Percentiles rank a stretch among this genome's conserved stretches.
These are phyloP conservation scores for Fimicolochytrium jonesii DNA, from an alignment of 192 early-diverging fungal species.

Conservation along the genomic window DNA sequence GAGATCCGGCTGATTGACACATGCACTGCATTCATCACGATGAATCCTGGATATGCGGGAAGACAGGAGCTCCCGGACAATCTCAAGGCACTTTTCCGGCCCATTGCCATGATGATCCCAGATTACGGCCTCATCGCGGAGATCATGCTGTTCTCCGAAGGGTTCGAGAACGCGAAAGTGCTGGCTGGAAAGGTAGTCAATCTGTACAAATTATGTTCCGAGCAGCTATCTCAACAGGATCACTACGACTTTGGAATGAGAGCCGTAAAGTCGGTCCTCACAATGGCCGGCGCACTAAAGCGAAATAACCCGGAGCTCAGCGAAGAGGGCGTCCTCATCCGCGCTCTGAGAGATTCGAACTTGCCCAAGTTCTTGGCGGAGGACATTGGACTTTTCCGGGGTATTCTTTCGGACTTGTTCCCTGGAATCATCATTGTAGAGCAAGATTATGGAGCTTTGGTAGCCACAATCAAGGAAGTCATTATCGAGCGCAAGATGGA, in stretches of 20 bases:
- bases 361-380: constrained; percentile 58
- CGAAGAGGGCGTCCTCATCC: constrained; percentile 55
- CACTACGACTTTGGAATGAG: constrained; percentile 66
- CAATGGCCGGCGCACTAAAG: constrained; percentile 60
- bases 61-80: constrained; percentile 60
- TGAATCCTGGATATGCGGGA: constrained; percentile 62
- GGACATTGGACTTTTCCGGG: constrained; percentile 53
- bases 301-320: constrained; percentile 45
- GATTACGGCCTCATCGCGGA: constrained; percentile 63
- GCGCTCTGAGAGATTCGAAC: constrained; percentile 56
- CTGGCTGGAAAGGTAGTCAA: constrained; percentile 60
- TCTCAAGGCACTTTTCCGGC: constrained; percentile 57
- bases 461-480: constrained; percentile 46
- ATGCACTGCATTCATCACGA: constrained; percentile 57
- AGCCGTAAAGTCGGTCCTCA: constrained; percentile 62
- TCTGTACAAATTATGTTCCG: constrained; percentile 59
- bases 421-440: constrained; percentile 49
- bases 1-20: constrained; percentile 61
- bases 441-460: constrained; percentile 46
- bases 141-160: constrained; percentile 62
- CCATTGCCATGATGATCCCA: constrained; percentile 65
- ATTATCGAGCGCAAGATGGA: constrained; percentile 42
- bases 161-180: constrained; percentile 55
- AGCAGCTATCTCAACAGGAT: constrained; percentile 63
- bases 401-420: constrained; percentile 55